Conservation (phyloP, 208 protist genomes). For the Histomonas meleagridis region DNA sequence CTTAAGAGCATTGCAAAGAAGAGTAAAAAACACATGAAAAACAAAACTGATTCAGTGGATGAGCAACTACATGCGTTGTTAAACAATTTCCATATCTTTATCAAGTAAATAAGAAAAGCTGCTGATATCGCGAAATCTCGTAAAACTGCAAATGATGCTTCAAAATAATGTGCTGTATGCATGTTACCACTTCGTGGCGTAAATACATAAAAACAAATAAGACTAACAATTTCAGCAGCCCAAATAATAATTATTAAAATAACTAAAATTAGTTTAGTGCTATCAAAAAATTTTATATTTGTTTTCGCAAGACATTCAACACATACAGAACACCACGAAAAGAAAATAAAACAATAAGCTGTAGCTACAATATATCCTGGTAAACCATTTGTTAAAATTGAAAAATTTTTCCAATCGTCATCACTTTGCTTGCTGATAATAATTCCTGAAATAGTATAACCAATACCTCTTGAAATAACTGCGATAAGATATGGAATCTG, state of each 20-base stretch:
- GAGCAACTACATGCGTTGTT: not conserved
- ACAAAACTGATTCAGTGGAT: not conserved
- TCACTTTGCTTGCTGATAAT: no score
- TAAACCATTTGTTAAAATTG: not conserved
- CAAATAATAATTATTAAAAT: not conserved
- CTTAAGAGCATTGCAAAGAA: not conserved
- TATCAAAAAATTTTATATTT: not conserved
- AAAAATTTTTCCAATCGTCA: not conserved
- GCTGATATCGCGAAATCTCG: not conserved
- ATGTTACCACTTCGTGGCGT: no score
- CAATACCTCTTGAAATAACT: no score
- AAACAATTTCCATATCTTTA: not conserved
- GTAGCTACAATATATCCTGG: not conserved
- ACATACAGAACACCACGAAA: not conserved
- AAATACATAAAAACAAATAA: no score
- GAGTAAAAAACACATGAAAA: not conserved
- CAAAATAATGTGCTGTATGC: not conserved
- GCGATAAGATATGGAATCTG: no score
- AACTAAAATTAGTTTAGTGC: not conserved
- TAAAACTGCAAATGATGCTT: not conserved
- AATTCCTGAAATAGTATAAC: no score
- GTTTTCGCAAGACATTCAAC: not conserved
- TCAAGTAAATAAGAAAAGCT: not conserved
- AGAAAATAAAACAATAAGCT: constrained; percentile 29
- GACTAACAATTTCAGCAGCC: not conserved